A percentile compares a stretch with the other conserved stretches of the same genome.
Evolutionary conservation across 306 rosid species (phyloP).

Genomic region (Purshia tridentata): DNA sequence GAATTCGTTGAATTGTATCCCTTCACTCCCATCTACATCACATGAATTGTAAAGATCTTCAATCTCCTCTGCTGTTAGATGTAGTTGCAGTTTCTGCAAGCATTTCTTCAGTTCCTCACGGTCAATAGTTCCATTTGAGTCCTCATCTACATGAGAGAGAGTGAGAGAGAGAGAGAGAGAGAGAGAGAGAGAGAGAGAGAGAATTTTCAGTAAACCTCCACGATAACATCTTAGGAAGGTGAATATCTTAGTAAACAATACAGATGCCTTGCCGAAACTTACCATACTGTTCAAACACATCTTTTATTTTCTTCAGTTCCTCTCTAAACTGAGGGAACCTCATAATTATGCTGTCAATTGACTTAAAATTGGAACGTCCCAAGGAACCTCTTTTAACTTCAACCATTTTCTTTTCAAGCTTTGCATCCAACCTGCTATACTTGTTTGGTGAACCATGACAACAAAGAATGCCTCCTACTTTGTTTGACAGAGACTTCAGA

Average conservation of each 20-base stretch:
- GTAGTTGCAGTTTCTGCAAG: conserved; percentile 62
- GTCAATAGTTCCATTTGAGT: conserved; percentile 77
- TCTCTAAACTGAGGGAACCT: conserved; percentile 71
- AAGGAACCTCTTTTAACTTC: conserved; percentile 52
- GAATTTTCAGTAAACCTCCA: conserved; percentile 19
- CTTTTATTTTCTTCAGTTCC: conserved; percentile 54
- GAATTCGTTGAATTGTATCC: conserved; percentile 81
- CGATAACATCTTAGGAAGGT: conserved; percentile 4
- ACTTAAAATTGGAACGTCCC: conserved; percentile 52
- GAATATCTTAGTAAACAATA: background rate
- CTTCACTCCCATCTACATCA: conserved; percentile 80
- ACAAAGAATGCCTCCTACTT: conserved; percentile 59
- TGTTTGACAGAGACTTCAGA: conserved; percentile 38
- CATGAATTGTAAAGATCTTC: conserved; percentile 73
- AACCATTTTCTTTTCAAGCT: conserved; percentile 60
- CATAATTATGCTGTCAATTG: conserved; percentile 68
- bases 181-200: conserved; percentile 21
- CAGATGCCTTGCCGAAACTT: conserved; percentile 30
- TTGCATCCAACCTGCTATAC: conserved; percentile 59
- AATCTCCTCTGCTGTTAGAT: conserved; percentile 57
- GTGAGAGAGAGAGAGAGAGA: conserved; percentile 12
- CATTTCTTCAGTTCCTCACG: conserved; percentile 57
- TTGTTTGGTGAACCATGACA: conserved; percentile 41
- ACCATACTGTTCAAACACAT: conserved; percentile 79
- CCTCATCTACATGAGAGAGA: conserved; percentile 56